These are phyloP conservation scores for Blastocystis sp. DNA, from an alignment of 352 stramenopile genomes.

Conservation along the genomic window DNA sequence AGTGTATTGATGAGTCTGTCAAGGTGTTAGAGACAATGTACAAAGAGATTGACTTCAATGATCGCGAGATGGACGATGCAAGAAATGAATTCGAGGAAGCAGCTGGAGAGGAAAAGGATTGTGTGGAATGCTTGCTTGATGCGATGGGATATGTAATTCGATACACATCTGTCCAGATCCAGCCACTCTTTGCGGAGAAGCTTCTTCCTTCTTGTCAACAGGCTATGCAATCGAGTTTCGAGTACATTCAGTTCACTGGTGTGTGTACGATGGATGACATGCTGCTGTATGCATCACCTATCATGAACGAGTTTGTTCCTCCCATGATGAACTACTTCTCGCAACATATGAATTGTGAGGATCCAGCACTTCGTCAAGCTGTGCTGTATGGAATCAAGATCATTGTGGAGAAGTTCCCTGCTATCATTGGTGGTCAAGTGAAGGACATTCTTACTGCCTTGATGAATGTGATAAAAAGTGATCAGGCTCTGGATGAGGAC, in stretches of 20 bases:
- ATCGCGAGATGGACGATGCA: slow-evolving; percentile 29
- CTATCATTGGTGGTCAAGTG: background rate
- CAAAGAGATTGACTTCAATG: slow-evolving; percentile 23
- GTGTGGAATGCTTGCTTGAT: slow-evolving; percentile 28
- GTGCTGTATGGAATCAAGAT: slow-evolving; percentile 34
- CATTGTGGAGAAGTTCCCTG: background rate
- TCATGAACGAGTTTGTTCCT: background rate
- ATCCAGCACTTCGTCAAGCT: slow-evolving; percentile 10
- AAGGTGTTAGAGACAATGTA: slow-evolving; percentile 18
- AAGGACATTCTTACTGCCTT: background rate
- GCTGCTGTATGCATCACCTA: background rate
- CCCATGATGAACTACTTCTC: background rate
- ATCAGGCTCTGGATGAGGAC: background rate
- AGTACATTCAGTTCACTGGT: slow-evolving; percentile 31
- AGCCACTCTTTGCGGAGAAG: background rate
- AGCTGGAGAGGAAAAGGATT: slow-evolving; percentile 31
- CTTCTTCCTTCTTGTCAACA: background rate
- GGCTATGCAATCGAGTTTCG: slow-evolving; percentile 10
- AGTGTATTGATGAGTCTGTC: slow-evolving; percentile 3
- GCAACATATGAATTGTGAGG: slow-evolving; percentile 23
- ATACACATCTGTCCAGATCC: background rate
- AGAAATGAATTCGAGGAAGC: slow-evolving; percentile 35
- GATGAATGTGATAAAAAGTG: background rate
- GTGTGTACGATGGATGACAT: slow-evolving; percentile 29
- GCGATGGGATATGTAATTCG: slow-evolving; percentile 15